A percentile compares a stretch with the other conserved stretches of the same genome.
Evolutionary conservation across 2,329 filamentous ascomycete species (phyloP).

Genomic region (Paecilomyces dactylethromorphus): DNA sequence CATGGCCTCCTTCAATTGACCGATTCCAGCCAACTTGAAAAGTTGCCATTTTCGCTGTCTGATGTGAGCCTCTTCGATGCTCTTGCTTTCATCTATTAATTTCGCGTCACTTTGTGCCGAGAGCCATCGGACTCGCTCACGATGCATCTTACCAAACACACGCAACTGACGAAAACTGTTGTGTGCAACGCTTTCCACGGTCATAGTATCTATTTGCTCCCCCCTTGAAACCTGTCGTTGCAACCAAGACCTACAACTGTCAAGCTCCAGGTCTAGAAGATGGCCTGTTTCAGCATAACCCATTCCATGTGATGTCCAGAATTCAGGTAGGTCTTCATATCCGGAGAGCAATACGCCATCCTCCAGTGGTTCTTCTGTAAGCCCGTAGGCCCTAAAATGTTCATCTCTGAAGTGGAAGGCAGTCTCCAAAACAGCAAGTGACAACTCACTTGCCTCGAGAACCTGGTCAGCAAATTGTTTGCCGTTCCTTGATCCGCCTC

Average conservation of each 20-base stretch:
- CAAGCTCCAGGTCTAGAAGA: constrained; percentile 34
- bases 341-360: constrained; percentile 57
- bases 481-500: constrained; percentile 50
- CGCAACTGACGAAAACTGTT: constrained; percentile 51
- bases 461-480: constrained; percentile 40
- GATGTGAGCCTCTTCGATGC: constrained; percentile 38
- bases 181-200: constrained; percentile 43
- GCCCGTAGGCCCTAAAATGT: constrained; percentile 65
- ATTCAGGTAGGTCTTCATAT: constrained; percentile 65
- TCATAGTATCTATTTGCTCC: constrained; percentile 24
- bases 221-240: constrained; percentile 23
- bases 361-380: constrained; percentile 60
- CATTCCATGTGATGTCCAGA: constrained; percentile 69
- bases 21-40: constrained; percentile 44
- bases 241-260: constrained; percentile 33
- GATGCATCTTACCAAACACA: constrained; percentile 51
- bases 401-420: constrained; percentile 65
- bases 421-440: constrained; percentile 57
- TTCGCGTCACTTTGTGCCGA: constrained; percentile 46
- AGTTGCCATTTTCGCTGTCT: constrained; percentile 42
- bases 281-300: constrained; percentile 32
- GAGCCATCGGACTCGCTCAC: constrained; percentile 55
- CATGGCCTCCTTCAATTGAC: constrained; percentile 52
- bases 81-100: constrained; percentile 41
- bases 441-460: constrained; percentile 68